Evolutionary conservation across 345 rosid genomes (phyloP), one percentile per base, ranked within the genome.

Genomic region (Salix udensis): DNA sequence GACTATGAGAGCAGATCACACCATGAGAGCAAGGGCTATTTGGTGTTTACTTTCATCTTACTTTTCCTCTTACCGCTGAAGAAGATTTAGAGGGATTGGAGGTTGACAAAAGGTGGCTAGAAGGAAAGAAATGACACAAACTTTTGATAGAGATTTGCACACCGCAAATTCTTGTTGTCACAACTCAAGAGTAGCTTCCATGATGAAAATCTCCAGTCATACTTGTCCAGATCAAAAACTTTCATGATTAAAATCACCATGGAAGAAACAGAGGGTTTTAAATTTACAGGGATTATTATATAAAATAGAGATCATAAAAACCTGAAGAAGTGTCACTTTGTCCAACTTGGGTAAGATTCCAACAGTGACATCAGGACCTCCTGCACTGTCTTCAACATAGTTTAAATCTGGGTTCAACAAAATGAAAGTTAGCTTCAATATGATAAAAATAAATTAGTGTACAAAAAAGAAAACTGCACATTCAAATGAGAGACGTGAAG

Each of bases 261-360:
- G 74, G 15, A 70, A 70, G 14, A 30, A 67, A 48, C 67, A 37
- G 3, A 19, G 15, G n/a, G 16, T 62, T 73, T 60, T 1, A 12
- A 18, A 6, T 58, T 42, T 28, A 6, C 52, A 26, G 60, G 34
- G 48, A 50, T 26, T 67, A 37, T 42, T 28, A n/a, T 65, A 78
- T 30, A 50, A 61, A 52, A 71, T 62, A 4, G 65, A 69, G 71
- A 71, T 68, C 55, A 69, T 24, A 65, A 60, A 40, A 84, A 94
- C 98, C 98, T 96, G 98, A 81, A 96, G 94, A 82, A 96, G 96
- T 52, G 99, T 89, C 74, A 93, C 97, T 91, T 90, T 96, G 88
- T 93, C 94, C 86, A 91, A 73, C 78, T 90, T 89, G 62, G 98
- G 95, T 70, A 96, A 82, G 83, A 96, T 73, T 53, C 97, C 95